Base-by-base conservation (phyloP, 306 rosid species). In the Ziziphus jujuba region DNA sequence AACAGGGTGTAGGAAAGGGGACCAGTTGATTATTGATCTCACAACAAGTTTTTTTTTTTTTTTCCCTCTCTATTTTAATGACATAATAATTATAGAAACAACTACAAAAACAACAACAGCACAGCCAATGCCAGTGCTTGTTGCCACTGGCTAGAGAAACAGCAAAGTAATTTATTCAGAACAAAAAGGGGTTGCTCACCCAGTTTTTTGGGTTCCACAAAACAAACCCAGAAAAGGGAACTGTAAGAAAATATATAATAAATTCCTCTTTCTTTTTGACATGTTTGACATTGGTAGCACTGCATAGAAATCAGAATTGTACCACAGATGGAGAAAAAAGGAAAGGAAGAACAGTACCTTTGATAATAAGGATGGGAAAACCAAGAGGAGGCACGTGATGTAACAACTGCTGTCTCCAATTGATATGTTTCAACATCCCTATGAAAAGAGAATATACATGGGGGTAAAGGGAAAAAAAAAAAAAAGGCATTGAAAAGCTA, bases 331-430 rank as follows among this genome's bases (percentile, higher is more conserved):
- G 56, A 71, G 70, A 59, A 24, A 13, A 61, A 69, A 76, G 47
- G 70, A 61, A 31, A 53, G 71, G 16, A 40, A 50, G 51, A 59
- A 66, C 73, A 70, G 67, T 66, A 7, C 38, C 78, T 65, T 61
- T 21, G 67, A 66, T 63, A 24, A 61, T 10, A 19, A 8, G 31
- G 53, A 45, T 65, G 63, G 48, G 56, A 63, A 63, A 70, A 62
- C 56, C 45, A 66, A 45, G 80, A 72, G 66, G 24, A 80, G 68
- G 78, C 70, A 75, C 33, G 71, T 79, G 84, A 76, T 74, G 83
- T 68, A 75, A 77, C 63, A 50, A 71, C n/a, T 68, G 72, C 19
- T 66, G 77, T 71, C 73, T 47, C 71, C 62, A 73, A 56, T 40
- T 53, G 56, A 75, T 75, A 79, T 51, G 63, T 63, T 72, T 74